Evolutionary conservation across 129 eudicot species (phyloP).

Genomic region (Lactuca saligna): DNA sequence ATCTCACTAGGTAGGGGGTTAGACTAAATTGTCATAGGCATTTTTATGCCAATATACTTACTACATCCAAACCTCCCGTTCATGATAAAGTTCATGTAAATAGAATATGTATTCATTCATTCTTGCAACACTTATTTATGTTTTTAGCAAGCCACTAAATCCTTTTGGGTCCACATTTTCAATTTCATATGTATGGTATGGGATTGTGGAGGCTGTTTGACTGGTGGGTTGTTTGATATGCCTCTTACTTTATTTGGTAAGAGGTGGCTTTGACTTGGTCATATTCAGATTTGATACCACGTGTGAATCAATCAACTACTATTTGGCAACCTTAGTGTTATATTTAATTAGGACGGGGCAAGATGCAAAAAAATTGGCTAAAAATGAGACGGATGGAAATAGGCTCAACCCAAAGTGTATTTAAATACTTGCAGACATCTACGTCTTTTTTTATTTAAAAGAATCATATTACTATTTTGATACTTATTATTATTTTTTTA

Average conservation of each 20-base stretch:
- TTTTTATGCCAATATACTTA: neutral
- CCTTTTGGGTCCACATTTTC: neutral
- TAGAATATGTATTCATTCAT: neutral
- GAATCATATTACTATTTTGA: neutral
- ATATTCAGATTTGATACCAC: too few relatives aligned
- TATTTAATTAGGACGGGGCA: neutral
- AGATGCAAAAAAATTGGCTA: neutral
- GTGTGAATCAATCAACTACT: too few relatives aligned
- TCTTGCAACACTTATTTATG: neutral
- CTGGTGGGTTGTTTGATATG: too few relatives aligned
- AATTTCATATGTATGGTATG: too few relatives aligned
- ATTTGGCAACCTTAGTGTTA: too few relatives aligned
- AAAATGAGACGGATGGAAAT: neutral
- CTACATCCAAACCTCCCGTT: conserved; percentile 1
- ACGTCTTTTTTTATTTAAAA: neutral
- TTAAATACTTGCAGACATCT: neutral
- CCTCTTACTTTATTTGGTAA: too few relatives aligned
- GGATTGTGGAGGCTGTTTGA: too few relatives aligned
- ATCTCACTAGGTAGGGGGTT: conserved; percentile 6
- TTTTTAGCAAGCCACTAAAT: neutral
- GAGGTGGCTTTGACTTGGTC: too few relatives aligned
- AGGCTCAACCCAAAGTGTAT: neutral
- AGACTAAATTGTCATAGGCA: conserved; percentile 11
- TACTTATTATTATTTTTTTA: too few relatives aligned
- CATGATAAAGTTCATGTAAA: neutral